Conservation (phyloP, 2,329 filamentous ascomycete species). For the Pestalotiopsis sp. region DNA sequence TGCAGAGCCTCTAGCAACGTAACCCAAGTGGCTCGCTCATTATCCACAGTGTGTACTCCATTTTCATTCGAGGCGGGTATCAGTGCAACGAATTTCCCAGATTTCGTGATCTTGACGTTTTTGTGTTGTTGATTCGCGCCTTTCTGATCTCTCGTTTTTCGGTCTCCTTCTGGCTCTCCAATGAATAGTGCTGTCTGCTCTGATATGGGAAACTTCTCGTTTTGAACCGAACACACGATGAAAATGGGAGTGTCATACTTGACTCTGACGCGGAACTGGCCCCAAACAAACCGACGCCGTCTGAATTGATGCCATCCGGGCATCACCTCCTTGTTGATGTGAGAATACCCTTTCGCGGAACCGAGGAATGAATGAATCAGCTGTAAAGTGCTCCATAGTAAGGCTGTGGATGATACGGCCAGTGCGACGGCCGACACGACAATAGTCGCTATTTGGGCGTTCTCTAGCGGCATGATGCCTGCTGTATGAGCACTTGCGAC, state of each 20-base stretch:
- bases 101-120: too few relatives aligned
- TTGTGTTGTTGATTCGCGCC: too few relatives aligned
- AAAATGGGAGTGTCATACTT: not conserved
- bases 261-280: not conserved
- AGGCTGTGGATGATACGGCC: not conserved
- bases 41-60: too few relatives aligned
- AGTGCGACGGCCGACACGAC: not conserved
- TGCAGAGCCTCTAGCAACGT: too few relatives aligned
- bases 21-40: too few relatives aligned
- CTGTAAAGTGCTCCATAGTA: not conserved
- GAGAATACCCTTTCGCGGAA: not conserved
- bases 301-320: not conserved
- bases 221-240: not conserved
- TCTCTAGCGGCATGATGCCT: not conserved
- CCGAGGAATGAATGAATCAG: not conserved
- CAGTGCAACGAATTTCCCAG: too few relatives aligned
- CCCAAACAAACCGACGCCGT: not conserved
- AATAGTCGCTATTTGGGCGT: not conserved
- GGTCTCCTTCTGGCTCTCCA: too few relatives aligned
- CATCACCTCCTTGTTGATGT: not conserved
- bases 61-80: too few relatives aligned
- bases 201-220: not conserved
- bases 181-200: not conserved
- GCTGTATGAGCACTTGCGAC: too few relatives aligned
- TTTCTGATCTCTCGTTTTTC: too few relatives aligned